A percentile compares a stretch with the other conserved stretches of the same genome.
These are phyloP conservation scores for Starmerella stellata DNA, from an alignment of 805 yeast genomes.

Conservation along the genomic window DNA sequence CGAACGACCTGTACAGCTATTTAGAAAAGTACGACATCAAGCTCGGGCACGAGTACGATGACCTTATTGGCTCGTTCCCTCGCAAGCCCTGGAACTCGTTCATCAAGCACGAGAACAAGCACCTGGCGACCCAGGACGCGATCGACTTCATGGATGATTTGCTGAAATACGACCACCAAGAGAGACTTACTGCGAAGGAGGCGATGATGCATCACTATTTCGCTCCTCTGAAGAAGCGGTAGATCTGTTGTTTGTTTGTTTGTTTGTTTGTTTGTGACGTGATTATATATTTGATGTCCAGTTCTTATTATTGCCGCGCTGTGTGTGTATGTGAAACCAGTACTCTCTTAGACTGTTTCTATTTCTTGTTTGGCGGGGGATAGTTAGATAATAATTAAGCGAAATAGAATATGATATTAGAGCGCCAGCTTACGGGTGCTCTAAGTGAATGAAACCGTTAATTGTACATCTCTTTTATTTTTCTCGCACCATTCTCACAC, in stretches of 20 bases:
- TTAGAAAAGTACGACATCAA: slow-evolving; percentile 49
- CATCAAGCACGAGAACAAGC: slow-evolving; percentile 49
- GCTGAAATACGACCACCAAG: slow-evolving; percentile 70
- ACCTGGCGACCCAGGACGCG: slow-evolving; percentile 50
- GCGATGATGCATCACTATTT: slow-evolving; percentile 67
- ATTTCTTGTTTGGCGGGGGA: too few species aligned
- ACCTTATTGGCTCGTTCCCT: slow-evolving; percentile 47
- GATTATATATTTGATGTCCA: too few species aligned
- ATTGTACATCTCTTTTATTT: too few species aligned
- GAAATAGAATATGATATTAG: too few species aligned
- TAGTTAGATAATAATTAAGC: too few species aligned
- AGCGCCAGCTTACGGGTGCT: too few species aligned
- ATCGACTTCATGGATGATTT: slow-evolving; percentile 59
- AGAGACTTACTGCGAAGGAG: slow-evolving; percentile 71
- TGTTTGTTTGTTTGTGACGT: too few species aligned
- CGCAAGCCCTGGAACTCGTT: slow-evolving; percentile 78
- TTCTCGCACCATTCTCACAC: too few species aligned
- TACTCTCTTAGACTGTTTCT: too few species aligned
- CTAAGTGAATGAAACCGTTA: too few species aligned
- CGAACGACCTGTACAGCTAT: slow-evolving; percentile 52
- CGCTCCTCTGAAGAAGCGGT: slow-evolving; percentile 21
- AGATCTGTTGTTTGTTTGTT: not conserved
- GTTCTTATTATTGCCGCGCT: too few species aligned
- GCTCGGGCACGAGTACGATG: slow-evolving; percentile 64
- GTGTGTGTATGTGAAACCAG: too few species aligned